Base-by-base conservation (phyloP, 2,329 filamentous ascomycete species). In the Hymenoscyphus scutula region DNA sequence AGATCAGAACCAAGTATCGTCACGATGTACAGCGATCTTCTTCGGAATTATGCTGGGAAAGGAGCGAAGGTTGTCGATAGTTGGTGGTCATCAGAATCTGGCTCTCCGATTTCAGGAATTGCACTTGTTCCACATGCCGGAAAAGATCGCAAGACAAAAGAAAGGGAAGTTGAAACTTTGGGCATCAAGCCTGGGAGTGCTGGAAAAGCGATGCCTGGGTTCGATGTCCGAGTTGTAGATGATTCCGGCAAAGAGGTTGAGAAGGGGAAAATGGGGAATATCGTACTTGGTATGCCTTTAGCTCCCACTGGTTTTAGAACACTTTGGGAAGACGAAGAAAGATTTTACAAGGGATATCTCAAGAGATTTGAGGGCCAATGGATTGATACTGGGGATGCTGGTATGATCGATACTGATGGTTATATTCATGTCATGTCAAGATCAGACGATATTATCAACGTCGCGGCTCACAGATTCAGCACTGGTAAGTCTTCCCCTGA, bases 361-460 rank as follows among this genome's bases (percentile, higher is more conserved):
- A 89, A 89, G 75, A 82, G 93, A 15, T 98, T 97, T 72, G 71
- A 84, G 5, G 91, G 92, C 0, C 84, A 84, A 69, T 97, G 91
- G 91, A 77, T 97, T 53, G 93, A 98, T 73, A 97, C 93, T 0
- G 94, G 93, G 1, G 93, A 98, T 74, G 89, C 92, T 0, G 93
- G 94, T 0, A 87, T 92, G 80, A 86, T 97, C 62, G 93, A 97
- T 72, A 75, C 82, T 15, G 88, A 94, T 48, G 85, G 85, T 4
- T 87, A 87, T 69, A 81, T 88, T 48, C 82, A 84, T 67, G 84
- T 88, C 68, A 87, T 88, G 85, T 82, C 82, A 48, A 77, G 85
- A 48, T 75, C 76, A 34, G 93, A 97, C 77, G 93, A 97, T 75
- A 89, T 97, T 64, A 92, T 97, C 73, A 97, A 97, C 73, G 93